Evolutionary conservation across 192 early-diverging fungal genomes (phyloP), one percentile per base, ranked within the genome.

Genomic region (Rhizophagus prolifer): DNA sequence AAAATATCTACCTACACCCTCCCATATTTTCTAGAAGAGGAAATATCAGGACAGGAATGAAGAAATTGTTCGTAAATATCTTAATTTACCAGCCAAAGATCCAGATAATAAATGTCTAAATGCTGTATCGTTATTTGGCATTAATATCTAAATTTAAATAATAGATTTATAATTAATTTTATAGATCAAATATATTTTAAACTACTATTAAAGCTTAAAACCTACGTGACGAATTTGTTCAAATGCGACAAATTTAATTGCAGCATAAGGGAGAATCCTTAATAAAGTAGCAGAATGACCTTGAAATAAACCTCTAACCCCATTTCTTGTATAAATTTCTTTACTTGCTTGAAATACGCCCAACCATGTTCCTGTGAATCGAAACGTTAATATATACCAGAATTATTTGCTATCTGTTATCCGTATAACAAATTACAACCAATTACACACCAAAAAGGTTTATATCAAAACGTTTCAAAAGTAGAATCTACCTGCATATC

Each of bases 181-280:
- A 38, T 38, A 8, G 5, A 38, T 38, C 1, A 38, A 38, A 38
- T 38, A 8, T 38, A 8, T 8, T n/a, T n/a, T 38, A 38, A 38
- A 38, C 1, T 2, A 38, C 36, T 38, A 38, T 38, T 38, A 38
- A 38, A 38, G 7, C 5, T 73, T 44, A 26, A 19, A 21, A 65
- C 86, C 76, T 85, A 86, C 85, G 60, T 83, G 74, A 74, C 88
- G 86, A 74, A 90, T 92, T 82, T 99, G 96, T 85, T 99, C 97
- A 81, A 95, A 97, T 9, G 91, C 91, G 89, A 97, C 95, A 79
- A 97, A 99, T 81, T 98, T 98, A 81, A 99, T 93, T 10, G 96
- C 94, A 0, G 95, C 94, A 79, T 98, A 99, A 5, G 97, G 97
- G 81, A 98, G 98, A 74, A 99, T 97, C 34, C 97, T 85, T 2